phyloP scores from a whole-genome alignment of 106 monocot genomes.

The Dendrobium officinale region DNA sequence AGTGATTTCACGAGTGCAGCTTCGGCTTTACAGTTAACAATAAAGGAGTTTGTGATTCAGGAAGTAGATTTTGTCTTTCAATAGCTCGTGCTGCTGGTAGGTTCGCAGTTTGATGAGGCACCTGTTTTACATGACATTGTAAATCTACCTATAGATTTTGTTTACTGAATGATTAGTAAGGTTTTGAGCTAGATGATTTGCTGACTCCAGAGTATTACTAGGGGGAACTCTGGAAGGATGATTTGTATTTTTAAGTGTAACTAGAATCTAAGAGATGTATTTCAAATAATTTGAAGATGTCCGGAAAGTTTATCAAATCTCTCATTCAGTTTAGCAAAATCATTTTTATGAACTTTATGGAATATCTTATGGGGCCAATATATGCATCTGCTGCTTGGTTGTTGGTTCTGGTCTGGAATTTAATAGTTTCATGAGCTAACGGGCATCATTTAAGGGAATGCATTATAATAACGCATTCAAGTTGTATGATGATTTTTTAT shows the following conservation, averaged over 20 bases:
- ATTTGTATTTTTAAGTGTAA: not conserved
- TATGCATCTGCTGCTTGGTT: not conserved
- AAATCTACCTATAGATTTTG: not conserved
- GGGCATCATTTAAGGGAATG: not conserved
- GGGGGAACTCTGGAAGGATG: too few species aligned
- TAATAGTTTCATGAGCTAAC: not conserved
- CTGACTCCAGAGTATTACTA: not conserved
- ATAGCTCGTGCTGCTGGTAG: not conserved
- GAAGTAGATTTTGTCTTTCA: not conserved
- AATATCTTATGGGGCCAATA: not conserved
- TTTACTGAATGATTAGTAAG: not conserved
- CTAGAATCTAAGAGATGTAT: not conserved
- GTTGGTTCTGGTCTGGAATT: not conserved
- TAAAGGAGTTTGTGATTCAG: not conserved
- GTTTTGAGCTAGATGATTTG: not conserved
- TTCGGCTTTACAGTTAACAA: not conserved
- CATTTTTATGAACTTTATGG: not conserved
- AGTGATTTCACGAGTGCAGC: not conserved
- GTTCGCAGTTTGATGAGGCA: not conserved
- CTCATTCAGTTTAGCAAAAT: not conserved
- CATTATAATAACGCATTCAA: not conserved
- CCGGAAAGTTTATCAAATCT: not conserved
- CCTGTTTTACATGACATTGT: not conserved
- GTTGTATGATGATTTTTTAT: not conserved
- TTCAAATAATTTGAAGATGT: not conserved